Evolutionary conservation across 441 rosid species (phyloP).

Genomic region (Erodium chrysanthum): DNA sequence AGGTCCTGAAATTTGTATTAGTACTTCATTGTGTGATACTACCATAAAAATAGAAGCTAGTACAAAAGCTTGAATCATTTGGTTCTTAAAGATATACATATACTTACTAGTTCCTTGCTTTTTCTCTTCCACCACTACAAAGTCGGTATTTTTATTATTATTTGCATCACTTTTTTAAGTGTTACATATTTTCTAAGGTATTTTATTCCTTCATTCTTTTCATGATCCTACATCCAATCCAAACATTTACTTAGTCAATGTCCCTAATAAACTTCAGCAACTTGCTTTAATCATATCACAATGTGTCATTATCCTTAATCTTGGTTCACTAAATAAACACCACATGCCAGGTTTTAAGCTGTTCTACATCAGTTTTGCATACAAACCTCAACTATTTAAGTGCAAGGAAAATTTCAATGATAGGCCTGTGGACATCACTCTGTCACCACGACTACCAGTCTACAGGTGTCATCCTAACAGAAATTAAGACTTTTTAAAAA

Average conservation of each 20-base stretch:
- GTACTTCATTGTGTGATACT: not conserved
- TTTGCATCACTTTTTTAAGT: not conserved
- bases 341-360: too few relatives aligned
- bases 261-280: not conserved
- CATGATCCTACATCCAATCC: not conserved
- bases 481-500: too few relatives aligned
- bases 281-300: not conserved
- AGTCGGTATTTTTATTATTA: not conserved
- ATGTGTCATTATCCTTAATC: not conserved
- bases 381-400: not conserved
- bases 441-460: not conserved
- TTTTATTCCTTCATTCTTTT: not conserved
- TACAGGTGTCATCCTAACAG: not conserved
- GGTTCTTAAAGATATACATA: not conserved
- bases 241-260: not conserved
- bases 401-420: not conserved
- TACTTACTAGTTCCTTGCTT: not conserved
- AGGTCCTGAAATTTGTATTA: not conserved
- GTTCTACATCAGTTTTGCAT: constrained; percentile 1
- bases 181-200: not conserved
- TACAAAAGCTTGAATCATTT: not conserved
- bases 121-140: not conserved
- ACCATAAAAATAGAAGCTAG: too few relatives aligned
- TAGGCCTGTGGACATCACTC: not conserved
- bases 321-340: not conserved